Base-by-base conservation (phyloP, 352 stramenopile species). In the Phytophthora vignae region DNA sequence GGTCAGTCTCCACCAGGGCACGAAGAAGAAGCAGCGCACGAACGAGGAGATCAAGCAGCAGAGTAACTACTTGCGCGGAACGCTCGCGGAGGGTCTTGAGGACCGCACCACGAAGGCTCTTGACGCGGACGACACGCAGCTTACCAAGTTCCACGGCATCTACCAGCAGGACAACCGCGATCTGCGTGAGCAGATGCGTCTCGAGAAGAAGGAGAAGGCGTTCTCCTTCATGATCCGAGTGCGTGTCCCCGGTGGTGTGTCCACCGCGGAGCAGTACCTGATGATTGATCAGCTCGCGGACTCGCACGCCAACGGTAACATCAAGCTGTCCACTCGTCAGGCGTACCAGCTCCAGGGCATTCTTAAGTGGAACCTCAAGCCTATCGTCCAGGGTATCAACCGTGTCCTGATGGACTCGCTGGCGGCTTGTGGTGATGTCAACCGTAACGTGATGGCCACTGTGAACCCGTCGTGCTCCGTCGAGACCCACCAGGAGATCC, bases 111-210 rank as follows among this genome's bases (percentile, higher is more conserved):
- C 89, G 38, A 92, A 92, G 73, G 83, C 85, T 59, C 76, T 96
- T 42, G 58, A 73, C 25, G 50, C 85, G 12, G 87, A 94, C 25
- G 87, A 94, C 56, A 91, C 82, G 31, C 87, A 96, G 76, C 73
- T 96, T 31, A 94, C 86, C 46, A 99, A 99, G 83, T 99, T 99
- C 82, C 97, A 99, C 76, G 97, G 97, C 33, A 99, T 97, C 56
- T 99, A 99, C 83, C 93, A 98, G 88, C 97, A 99, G 81, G 97
- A 98, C 64, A 87, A 99, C 81, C 92, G 97, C 55, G 96, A 99
- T 21, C 60, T 91, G 62, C 84, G 85, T 42, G 84, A 93, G 58
- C 82, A 92, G 66, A 93, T 91, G 84, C 84, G 85, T 31, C 64
- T 87, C 14, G 74, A 92, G 70, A 92, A 93, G 69, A 83, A 95